Percentiles rank a stretch among this genome's conserved stretches.
Evolutionary conservation across 768 basidiomycete genomes (phyloP).

Genomic region (Lentinus brumalis): DNA sequence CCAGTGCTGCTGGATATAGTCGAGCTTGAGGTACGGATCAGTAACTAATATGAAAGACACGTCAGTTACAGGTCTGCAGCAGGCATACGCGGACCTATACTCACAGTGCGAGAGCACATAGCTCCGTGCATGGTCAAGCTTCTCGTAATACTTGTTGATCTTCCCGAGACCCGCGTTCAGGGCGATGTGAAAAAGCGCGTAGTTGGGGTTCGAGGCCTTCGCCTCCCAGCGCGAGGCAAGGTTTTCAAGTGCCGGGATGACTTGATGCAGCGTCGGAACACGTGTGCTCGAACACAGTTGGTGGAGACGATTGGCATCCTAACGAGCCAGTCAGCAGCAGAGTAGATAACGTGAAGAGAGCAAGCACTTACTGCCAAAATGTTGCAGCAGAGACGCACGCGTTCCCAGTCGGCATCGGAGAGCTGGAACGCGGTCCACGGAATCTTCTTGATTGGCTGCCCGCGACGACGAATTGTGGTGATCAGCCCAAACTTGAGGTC

Average conservation of each 20-base stretch:
- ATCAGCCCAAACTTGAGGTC: constrained; percentile 34
- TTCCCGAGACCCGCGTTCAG: constrained; percentile 28
- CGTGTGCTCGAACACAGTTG: constrained; percentile 31
- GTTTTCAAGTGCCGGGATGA: constrained; percentile 31
- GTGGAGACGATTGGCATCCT: constrained; percentile 29
- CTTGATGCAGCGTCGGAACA: constrained; percentile 28
- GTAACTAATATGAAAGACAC: no score
- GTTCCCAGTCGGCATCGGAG: constrained; percentile 25
- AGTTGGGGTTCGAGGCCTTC: constrained; percentile 19
- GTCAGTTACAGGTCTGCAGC: no score
- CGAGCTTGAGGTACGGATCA: no score
- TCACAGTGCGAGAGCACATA: no score
- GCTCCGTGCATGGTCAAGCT: constrained; percentile 17
- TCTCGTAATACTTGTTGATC: constrained; percentile 27
- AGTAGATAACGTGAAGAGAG: no score
- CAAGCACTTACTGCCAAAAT: constrained; percentile 26
- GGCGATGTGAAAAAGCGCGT: constrained; percentile 20
- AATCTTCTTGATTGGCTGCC: constrained; percentile 24
- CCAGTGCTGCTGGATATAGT: no score
- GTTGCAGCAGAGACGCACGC: constrained; percentile 9
- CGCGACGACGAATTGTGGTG: constrained; percentile 14
- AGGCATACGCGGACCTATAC: no score
- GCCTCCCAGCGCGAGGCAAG: constrained; percentile 32
- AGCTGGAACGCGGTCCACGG: constrained; percentile 31
- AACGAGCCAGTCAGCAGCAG: no score